These are phyloP conservation scores for Ceratocystis variospora DNA, from an alignment of 2,329 filamentous ascomycete species.

Conservation along the genomic window DNA sequence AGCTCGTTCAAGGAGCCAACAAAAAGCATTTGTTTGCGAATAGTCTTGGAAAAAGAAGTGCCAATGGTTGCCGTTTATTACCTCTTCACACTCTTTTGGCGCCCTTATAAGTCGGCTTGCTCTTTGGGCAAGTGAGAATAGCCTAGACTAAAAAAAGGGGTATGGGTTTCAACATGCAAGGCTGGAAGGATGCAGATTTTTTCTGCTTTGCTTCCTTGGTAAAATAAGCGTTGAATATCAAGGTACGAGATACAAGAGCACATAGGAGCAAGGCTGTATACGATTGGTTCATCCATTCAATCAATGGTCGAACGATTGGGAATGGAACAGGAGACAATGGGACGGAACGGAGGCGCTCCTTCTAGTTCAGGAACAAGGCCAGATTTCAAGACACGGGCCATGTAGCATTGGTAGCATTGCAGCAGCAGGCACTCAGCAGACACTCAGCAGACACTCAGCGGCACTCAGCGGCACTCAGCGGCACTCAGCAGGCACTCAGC, in stretches of 20 bases:
- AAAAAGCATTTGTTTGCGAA: neutral
- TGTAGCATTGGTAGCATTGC: constrained; percentile 10
- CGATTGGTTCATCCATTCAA: too few relatives aligned
- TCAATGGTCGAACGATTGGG: too few relatives aligned
- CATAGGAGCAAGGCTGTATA: neutral
- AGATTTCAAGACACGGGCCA: neutral
- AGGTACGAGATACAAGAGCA: neutral
- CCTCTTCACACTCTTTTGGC: neutral
- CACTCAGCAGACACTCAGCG: too few relatives aligned
- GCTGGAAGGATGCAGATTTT: neutral
- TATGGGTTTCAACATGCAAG: neutral
- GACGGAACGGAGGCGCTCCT: neutral
- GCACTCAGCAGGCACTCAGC: too few relatives aligned
- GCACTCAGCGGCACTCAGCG: too few relatives aligned
- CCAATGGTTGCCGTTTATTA: too few relatives aligned
- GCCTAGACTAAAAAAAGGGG: constrained; percentile 3
- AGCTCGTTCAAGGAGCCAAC: neutral
- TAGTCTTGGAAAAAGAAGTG: neutral
- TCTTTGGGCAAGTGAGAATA: neutral
- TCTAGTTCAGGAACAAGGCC: neutral
- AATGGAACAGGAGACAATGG: neutral
- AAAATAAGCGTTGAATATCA: neutral
- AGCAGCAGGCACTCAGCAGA: too few relatives aligned
- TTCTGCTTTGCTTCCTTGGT: neutral
- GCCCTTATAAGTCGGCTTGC: neutral